phyloP scores from a whole-genome alignment of 2,329 filamentous ascomycete species.

The Epichloe scottii region DNA sequence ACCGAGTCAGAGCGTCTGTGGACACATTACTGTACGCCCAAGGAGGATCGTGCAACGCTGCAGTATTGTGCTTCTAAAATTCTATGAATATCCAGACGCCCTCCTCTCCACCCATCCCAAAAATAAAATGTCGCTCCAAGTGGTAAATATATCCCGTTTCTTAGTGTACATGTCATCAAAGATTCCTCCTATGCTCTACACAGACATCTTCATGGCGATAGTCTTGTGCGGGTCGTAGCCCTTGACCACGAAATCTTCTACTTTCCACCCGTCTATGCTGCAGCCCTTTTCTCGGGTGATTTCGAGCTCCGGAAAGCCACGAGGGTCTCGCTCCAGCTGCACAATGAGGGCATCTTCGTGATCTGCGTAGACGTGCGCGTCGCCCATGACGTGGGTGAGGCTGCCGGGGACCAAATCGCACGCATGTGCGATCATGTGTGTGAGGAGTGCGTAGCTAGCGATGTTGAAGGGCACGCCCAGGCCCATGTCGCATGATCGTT shows the following conservation, averaged over 20 bases:
- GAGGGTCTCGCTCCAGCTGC: slow-evolving; percentile 70
- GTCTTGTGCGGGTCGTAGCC: slow-evolving; percentile 85
- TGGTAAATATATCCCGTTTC: too few species aligned
- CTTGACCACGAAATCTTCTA: slow-evolving; percentile 75
- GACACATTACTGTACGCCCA: background rate
- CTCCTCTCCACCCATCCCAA: too few species aligned
- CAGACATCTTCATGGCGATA: slow-evolving; percentile 98
- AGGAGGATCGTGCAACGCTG: background rate
- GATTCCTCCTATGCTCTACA: slow-evolving; percentile 31
- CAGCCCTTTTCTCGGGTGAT: slow-evolving; percentile 57
- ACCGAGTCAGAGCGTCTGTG: too few species aligned
- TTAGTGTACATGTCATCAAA: too few species aligned
- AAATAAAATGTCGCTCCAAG: too few species aligned
- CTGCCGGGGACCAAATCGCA: slow-evolving; percentile 75
- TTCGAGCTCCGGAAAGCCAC: slow-evolving; percentile 65
- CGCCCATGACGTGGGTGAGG: slow-evolving; percentile 91
- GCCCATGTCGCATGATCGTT: slow-evolving; percentile 92
- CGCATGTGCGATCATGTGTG: slow-evolving; percentile 87
- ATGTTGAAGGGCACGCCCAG: slow-evolving; percentile 98
- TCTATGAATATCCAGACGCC: background rate
- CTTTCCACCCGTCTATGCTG: slow-evolving; percentile 80
- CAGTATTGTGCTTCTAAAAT: background rate
- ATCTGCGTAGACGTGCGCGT: slow-evolving; percentile 92
- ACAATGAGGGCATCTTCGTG: slow-evolving; percentile 77
- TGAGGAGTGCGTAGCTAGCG: slow-evolving; percentile 82